These are phyloP conservation scores for Adansonia digitata DNA, from an alignment of 345 rosid genomes.

Conservation along the genomic window DNA sequence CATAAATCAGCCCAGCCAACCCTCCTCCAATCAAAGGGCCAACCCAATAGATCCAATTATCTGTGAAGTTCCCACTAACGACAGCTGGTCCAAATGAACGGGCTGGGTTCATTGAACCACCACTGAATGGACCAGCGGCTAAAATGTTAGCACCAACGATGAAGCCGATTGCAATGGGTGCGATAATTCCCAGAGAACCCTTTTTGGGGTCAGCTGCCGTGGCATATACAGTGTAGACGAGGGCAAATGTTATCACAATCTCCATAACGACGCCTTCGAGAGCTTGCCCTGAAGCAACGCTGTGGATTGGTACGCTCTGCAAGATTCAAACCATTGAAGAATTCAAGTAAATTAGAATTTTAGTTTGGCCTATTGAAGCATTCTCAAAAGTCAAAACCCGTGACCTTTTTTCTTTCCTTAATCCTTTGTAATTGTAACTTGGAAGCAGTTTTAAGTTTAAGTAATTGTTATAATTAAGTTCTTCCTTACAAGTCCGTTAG, in stretches of 20 bases:
- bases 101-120: conserved; percentile 96
- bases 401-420: too few species aligned
- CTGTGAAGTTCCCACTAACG: conserved; percentile 61
- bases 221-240: conserved; percentile 89
- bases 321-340: neutral
- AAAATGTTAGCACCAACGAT: conserved; percentile 89
- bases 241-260: conserved; percentile 65
- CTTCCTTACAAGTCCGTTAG: conserved; percentile 40
- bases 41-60: conserved; percentile 77
- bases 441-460: too few species aligned
- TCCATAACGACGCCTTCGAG: conserved; percentile 69
- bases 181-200: conserved; percentile 67
- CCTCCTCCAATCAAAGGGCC: conserved; percentile 86
- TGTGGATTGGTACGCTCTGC: conserved; percentile 78
- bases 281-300: conserved; percentile 60
- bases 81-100: conserved; percentile 92
- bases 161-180: conserved; percentile 88
- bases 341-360: too few species aligned
- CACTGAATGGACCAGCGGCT: conserved; percentile 92
- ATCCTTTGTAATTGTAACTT: too few species aligned
- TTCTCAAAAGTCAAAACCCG: too few species aligned
- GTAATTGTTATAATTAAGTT: too few species aligned
- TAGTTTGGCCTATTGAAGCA: too few species aligned
- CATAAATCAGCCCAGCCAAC: conserved; percentile 73
- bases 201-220: conserved; percentile 87